Conservation (phyloP, 139 green algal genomes). For the Chlamydomonas urium region DNA sequence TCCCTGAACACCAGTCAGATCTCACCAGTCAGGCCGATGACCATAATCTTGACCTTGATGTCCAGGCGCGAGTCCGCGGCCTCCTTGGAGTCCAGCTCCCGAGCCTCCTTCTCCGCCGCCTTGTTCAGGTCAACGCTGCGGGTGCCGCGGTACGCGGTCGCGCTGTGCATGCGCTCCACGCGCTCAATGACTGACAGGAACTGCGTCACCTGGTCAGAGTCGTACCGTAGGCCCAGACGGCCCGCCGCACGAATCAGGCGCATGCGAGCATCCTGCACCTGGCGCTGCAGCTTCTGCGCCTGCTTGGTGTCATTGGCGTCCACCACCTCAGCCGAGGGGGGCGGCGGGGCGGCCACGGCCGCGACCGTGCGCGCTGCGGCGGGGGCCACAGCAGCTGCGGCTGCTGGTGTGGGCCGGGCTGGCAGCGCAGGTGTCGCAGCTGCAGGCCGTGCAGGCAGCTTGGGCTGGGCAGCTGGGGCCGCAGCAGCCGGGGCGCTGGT, state of each 20-base stretch:
- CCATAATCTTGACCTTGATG: conserved; percentile 38
- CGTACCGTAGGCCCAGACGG: conserved; percentile 38
- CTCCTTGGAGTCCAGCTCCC: conserved; percentile 18
- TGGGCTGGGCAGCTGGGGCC: not conserved
- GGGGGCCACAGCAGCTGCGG: not conserved
- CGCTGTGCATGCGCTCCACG: conserved; percentile 30
- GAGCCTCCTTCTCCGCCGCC: conserved; percentile 27
- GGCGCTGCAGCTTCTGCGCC: conserved; percentile 28
- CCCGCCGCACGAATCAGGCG: conserved; percentile 33
- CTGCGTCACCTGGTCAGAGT: conserved; percentile 4
- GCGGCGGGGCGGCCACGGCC: not conserved
- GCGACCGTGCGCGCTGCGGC: not conserved
- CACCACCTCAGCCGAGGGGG: conserved; percentile 24
- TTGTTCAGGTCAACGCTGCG: conserved; percentile 21
- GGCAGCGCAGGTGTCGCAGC: not conserved
- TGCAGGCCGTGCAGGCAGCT: conserved; percentile 1
- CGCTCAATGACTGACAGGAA: conserved; percentile 36
- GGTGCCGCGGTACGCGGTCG: conserved; percentile 30
- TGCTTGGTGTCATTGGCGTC: conserved; percentile 28
- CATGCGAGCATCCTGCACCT: conserved; percentile 43
- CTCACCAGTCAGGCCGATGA: conserved; percentile 52
- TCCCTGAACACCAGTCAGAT: not conserved
- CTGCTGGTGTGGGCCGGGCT: not conserved
- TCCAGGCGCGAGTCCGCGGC: conserved; percentile 4
- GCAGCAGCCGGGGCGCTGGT: not conserved